These are phyloP conservation scores for Drosera capensis DNA, from an alignment of 148 eudicot genomes.

Conservation along the genomic window DNA sequence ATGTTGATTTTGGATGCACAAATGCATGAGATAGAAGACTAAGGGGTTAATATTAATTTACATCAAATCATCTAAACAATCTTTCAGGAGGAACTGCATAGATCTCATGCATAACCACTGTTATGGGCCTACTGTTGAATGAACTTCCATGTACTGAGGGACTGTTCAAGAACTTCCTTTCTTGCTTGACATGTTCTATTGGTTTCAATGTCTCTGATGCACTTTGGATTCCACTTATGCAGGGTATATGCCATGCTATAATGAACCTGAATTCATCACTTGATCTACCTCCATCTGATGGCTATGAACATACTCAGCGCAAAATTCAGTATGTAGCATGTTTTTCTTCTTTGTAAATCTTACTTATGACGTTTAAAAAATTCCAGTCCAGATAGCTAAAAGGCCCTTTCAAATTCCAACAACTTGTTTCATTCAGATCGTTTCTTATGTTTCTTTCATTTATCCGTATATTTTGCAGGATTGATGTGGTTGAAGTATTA, in stretches of 20 bases:
- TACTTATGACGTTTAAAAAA: background rate
- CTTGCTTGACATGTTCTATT: background rate
- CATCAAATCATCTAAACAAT: too few relatives aligned
- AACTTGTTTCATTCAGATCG: background rate
- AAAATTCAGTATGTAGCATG: constrained; percentile 30
- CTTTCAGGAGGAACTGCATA: too few relatives aligned
- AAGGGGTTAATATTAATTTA: too few relatives aligned
- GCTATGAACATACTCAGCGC: constrained; percentile 18
- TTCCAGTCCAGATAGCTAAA: too few relatives aligned
- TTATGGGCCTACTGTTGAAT: too few relatives aligned
- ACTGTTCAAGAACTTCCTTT: too few relatives aligned
- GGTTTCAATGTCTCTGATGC: background rate
- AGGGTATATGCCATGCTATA: constrained; percentile 68
- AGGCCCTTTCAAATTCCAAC: too few relatives aligned
- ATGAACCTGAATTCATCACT: constrained; percentile 38
- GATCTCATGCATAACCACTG: too few relatives aligned
- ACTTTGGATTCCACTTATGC: constrained; percentile 8
- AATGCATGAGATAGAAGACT: too few relatives aligned
- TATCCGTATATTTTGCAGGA: constrained; percentile 17
- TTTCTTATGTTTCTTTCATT: background rate
- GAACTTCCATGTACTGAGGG: too few relatives aligned
- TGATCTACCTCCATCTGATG: constrained; percentile 15
- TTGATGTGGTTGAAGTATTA: constrained; percentile 63
- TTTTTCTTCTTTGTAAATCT: background rate
- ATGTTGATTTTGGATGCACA: too few relatives aligned